Base-by-base conservation (phyloP, 1,284 basidiomycete species). In the Leccinum pachyderme region DNA sequence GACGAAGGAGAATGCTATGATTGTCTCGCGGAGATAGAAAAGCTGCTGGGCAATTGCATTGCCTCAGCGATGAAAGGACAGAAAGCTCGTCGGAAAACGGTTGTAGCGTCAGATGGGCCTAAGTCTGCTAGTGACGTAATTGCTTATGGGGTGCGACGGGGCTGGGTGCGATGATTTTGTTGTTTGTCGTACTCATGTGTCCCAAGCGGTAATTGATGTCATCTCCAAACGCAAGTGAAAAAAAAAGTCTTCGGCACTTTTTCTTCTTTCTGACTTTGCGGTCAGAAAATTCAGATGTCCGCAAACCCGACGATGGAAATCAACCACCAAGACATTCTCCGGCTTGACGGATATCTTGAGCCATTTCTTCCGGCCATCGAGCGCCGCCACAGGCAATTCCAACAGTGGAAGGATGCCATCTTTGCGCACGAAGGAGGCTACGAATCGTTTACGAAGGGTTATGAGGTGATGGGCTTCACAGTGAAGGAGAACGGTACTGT, bases 361-460 rank as follows among this genome's bases (percentile, higher is more conserved):
- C 86, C 87, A 2, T 85, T 89, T 69, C 78, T 89, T 37, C 77
- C 81, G 24, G 81, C 84, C 47, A 88, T 97, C 70, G 76, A 84
- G 55, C 77, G 83, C 61, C 83, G 94, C 48, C 83, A 92, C 73
- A 80, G 83, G 46, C 73, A 75, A 45, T 96, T 87, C 76, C 79
- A 83, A 54, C 78, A 83, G 61, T 91, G 89, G 84, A 88, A 89
- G 63, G 78, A 87, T 62, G 76, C 73, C 49, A 92, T 98, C 67
- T 77, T 88, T 44, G 59, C 81, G 49, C 72, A 83, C 60, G 95
- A 98, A 75, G 93, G 93, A 44, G 94, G 96, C 32, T 91, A 95
- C 65, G 93, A 95, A 53, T 76, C 78, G 7, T 99, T 98, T 72
- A 89, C 92, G 3, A 84, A 87, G 67, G 93, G 94, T 12, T 97